phyloP scores from a whole-genome alignment of 2,329 filamentous ascomycete genomes.

The Arthroderma sp. region DNA sequence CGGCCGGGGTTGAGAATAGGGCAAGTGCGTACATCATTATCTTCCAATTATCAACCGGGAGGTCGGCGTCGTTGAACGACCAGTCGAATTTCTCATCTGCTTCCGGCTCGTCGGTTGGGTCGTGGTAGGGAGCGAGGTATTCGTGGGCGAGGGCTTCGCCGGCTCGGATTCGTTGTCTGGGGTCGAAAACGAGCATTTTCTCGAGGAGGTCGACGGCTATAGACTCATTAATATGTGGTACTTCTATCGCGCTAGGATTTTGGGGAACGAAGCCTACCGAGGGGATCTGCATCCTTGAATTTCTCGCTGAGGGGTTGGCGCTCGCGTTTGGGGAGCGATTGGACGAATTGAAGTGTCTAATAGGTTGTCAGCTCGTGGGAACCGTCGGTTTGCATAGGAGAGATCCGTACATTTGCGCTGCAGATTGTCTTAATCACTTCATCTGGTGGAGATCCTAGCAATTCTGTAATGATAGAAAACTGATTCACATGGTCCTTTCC shows the following conservation, averaged over 20 bases:
- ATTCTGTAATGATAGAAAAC: conserved; percentile 97
- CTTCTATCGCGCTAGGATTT: too few species aligned
- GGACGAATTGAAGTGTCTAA: conserved; percentile 89
- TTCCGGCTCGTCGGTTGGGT: conserved; percentile 88
- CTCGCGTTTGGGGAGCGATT: conserved; percentile 89
- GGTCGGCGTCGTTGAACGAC: conserved; percentile 97
- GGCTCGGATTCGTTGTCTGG: conserved; percentile 86
- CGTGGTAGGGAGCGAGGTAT: conserved; percentile 92
- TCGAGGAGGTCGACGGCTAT: conserved; percentile 85
- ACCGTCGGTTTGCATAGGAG: neutral
- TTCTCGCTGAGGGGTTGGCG: conserved; percentile 74
- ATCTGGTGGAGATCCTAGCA: conserved; percentile 88
- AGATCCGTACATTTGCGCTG: conserved; percentile 71
- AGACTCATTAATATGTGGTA: conserved; percentile 1
- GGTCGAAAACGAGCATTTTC: conserved; percentile 95
- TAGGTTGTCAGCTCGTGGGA: conserved; percentile 12
- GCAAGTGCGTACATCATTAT: conserved; percentile 81
- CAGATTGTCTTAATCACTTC: conserved; percentile 98
- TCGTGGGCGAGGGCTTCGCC: conserved; percentile 76
- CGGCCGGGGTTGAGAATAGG: conserved; percentile 7
- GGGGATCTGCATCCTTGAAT: conserved; percentile 86
- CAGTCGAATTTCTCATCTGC: conserved; percentile 98
- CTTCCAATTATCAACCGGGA: conserved; percentile 99
- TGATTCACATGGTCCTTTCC: conserved; percentile 99
- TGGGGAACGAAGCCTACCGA: conserved; percentile 41